These are phyloP conservation scores for Candida quercuum DNA, from an alignment of 805 yeast species.

Conservation along the genomic window DNA sequence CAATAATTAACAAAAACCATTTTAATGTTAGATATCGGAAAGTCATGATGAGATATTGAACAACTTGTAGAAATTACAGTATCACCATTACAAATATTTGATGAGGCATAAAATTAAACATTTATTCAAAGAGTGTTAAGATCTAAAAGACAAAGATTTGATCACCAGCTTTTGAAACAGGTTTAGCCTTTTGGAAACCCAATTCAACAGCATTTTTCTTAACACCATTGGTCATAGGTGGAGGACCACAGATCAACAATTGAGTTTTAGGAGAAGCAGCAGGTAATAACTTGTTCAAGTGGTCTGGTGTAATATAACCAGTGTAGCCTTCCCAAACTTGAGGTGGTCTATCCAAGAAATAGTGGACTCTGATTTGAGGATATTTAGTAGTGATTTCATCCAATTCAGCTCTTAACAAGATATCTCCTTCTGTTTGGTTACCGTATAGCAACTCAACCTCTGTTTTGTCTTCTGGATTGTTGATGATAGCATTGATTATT, in stretches of 20 bases:
- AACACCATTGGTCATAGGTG: conserved; percentile 82
- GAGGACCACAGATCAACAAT: conserved; percentile 89
- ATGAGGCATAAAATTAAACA: too few relatives aligned
- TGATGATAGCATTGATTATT: conserved; percentile 74
- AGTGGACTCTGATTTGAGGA: conserved; percentile 59
- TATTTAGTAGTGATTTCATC: conserved; percentile 55
- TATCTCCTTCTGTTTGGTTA: conserved; percentile 74
- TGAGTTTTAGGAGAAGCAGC: conserved; percentile 54
- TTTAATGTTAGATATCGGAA: conserved; percentile 1
- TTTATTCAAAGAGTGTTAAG: too few relatives aligned
- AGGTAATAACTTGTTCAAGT: conserved; percentile 61
- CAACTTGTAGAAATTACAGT: too few relatives aligned
- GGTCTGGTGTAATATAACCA: conserved; percentile 78
- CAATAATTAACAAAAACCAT: conserved; percentile 9
- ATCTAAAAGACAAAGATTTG: conserved; percentile 78
- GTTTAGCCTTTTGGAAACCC: conserved; percentile 81
- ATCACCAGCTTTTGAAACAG: conserved; percentile 85
- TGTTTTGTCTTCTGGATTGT: conserved; percentile 75
- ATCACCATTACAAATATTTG: too few relatives aligned
- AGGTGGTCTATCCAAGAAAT: conserved; percentile 68
- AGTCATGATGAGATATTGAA: too few relatives aligned
- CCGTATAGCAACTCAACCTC: conserved; percentile 74
- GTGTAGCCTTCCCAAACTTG: conserved; percentile 69
- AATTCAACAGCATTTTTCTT: conserved; percentile 70
- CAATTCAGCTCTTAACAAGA: conserved; percentile 73